These are phyloP conservation scores for Neospermospora avenae DNA, from an alignment of 2,329 filamentous ascomycete species.

Conservation along the genomic window DNA sequence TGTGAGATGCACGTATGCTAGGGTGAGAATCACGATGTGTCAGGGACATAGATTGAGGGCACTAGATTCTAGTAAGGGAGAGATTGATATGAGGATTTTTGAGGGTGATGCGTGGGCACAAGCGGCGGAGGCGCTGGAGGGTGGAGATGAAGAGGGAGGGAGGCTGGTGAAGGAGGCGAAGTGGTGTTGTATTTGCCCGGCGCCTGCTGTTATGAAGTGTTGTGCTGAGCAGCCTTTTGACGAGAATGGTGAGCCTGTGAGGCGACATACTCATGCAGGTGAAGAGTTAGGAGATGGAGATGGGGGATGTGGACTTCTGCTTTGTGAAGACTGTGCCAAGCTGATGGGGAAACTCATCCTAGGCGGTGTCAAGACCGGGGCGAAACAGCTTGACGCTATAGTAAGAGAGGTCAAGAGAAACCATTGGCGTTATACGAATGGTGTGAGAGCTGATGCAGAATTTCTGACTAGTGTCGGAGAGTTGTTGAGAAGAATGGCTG, in stretches of 20 bases:
- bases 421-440: constrained; percentile 8
- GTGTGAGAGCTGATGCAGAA: constrained; percentile 23
- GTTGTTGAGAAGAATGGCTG: constrained; percentile 6
- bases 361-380: not conserved
- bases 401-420: constrained; percentile 1
- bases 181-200: constrained; percentile 31
- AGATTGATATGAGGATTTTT: constrained; percentile 14
- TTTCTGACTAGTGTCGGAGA: constrained; percentile 22
- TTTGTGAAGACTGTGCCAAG: constrained; percentile 21
- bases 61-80: constrained; percentile 2
- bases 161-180: constrained; percentile 16
- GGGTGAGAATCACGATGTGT: constrained; percentile 25
- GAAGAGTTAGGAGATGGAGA: not conserved
- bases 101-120: constrained; percentile 7
- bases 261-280: not conserved
- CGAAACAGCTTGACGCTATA: constrained; percentile 11
- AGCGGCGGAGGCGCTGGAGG: not conserved
- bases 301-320: constrained; percentile 24
- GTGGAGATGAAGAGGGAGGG: constrained; percentile 5
- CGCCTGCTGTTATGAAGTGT: constrained; percentile 19
- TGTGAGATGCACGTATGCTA: constrained; percentile 23
- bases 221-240: constrained; percentile 3
- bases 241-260: not conserved
- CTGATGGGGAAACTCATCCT: constrained; percentile 7
- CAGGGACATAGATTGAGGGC: constrained; percentile 12